Conservation (phyloP, 2,329 filamentous ascomycete species). For the Fusarium metavorans region DNA sequence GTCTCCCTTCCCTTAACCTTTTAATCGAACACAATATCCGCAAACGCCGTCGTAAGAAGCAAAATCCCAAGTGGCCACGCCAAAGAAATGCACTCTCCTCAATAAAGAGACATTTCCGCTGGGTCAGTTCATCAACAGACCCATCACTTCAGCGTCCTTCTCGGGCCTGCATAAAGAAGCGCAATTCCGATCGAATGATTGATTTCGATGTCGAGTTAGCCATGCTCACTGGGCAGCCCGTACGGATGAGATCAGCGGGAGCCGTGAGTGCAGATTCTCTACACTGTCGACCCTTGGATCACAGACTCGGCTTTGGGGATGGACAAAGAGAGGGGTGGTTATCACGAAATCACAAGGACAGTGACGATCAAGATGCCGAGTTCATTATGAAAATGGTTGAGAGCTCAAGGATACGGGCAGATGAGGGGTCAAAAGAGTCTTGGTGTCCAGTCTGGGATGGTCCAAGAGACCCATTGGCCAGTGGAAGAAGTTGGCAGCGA, state of each 20-base stretch:
- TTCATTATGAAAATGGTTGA: conserved; percentile 40
- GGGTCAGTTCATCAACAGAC: conserved; percentile 25
- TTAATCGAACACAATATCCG: conserved; percentile 30
- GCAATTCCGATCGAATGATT: conserved; percentile 15
- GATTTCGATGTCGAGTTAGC: conserved; percentile 38
- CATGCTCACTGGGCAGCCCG: conserved; percentile 35
- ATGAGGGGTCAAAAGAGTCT: conserved; percentile 31
- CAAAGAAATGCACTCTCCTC: neutral
- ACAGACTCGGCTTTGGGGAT: conserved; percentile 28
- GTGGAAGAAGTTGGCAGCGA: conserved; percentile 27
- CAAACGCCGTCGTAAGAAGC: conserved; percentile 13
- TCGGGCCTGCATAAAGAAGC: neutral
- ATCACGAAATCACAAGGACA: neutral
- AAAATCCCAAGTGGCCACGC: neutral
- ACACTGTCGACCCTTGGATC: conserved; percentile 14
- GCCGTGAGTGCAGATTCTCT: conserved; percentile 7
- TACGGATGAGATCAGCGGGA: conserved; percentile 8
- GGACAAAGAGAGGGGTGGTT: conserved; percentile 35
- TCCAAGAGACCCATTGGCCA: conserved; percentile 31
- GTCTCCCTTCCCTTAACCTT: conserved; percentile 36
- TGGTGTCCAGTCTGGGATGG: conserved; percentile 42
- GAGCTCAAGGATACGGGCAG: conserved; percentile 25
- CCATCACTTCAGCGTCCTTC: conserved; percentile 7
- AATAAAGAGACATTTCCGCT: conserved; percentile 27
- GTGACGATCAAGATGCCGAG: conserved; percentile 12